These are phyloP conservation scores for Tetrapisispora phaffii DNA, from an alignment of 805 yeast species.

Conservation along the genomic window DNA sequence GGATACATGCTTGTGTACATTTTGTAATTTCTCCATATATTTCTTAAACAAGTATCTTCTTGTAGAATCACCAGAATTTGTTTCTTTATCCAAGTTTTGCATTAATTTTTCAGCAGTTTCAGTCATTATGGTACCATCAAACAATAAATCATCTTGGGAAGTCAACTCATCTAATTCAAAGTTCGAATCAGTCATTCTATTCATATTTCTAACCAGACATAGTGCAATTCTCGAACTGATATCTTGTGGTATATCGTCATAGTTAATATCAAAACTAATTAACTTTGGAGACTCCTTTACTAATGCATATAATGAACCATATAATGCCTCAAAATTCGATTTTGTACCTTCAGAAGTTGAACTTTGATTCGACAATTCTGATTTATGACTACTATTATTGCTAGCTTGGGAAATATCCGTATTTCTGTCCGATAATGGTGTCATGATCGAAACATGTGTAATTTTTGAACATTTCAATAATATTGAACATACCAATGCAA, in stretches of 20 bases:
- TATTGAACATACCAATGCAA: constrained; percentile 54
- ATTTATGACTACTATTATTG: background rate
- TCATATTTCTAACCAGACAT: constrained; percentile 77
- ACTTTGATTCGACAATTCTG: background rate
- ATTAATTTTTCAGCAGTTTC: constrained; percentile 63
- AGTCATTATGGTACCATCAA: constrained; percentile 66
- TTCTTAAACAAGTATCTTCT: constrained; percentile 32
- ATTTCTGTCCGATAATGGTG: constrained; percentile 34
- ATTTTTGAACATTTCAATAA: constrained; percentile 59
- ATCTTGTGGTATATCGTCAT: constrained; percentile 47
- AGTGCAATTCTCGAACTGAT: constrained; percentile 66
- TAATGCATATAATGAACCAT: constrained; percentile 55
- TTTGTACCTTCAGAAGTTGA: background rate
- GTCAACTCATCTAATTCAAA: constrained; percentile 29
- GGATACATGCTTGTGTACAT: constrained; percentile 32
- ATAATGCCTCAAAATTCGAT: constrained; percentile 1
- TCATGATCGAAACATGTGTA: constrained; percentile 58
- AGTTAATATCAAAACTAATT: constrained; percentile 59
- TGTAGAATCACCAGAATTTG: constrained; percentile 14
- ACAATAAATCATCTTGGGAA: constrained; percentile 50
- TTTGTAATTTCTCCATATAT: constrained; percentile 34
- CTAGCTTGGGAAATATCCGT: background rate
- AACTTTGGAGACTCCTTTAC: constrained; percentile 58
- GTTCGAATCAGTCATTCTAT: constrained; percentile 36
- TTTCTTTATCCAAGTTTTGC: constrained; percentile 30